Percentiles rank a stretch among this genome's conserved stretches.
Evolutionary conservation across 257 asterid species (phyloP).

Genomic region (Striga asiatica): DNA sequence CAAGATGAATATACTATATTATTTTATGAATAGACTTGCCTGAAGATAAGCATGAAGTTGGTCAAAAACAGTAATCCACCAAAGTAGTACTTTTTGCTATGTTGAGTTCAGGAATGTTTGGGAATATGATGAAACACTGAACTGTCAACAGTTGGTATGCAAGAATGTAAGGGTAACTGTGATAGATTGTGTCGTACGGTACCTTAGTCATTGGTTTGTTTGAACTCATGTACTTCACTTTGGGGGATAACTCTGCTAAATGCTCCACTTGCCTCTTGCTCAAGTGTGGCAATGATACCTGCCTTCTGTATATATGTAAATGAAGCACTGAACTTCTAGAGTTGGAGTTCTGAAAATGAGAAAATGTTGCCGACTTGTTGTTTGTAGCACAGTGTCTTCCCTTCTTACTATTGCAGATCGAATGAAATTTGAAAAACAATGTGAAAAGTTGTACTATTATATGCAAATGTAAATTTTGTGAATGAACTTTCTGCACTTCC

Average conservation of each 20-base stretch:
- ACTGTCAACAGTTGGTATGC: neutral
- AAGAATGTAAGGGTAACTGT: neutral
- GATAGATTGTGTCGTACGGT: neutral
- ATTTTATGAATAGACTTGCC: too few relatives aligned
- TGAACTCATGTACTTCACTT: neutral
- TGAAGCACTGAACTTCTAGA: neutral
- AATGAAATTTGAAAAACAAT: too few relatives aligned
- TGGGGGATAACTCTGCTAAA: neutral
- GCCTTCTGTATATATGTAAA: neutral
- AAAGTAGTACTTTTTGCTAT: neutral
- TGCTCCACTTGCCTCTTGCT: neutral
- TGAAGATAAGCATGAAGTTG: too few relatives aligned
- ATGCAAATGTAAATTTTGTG: too few relatives aligned
- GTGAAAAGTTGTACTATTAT: too few relatives aligned
- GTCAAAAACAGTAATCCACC: too few relatives aligned
- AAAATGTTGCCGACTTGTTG: too few relatives aligned
- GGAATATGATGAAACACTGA: neutral
- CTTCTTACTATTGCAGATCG: too few relatives aligned
- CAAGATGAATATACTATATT: too few relatives aligned
- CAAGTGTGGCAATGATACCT: neutral
- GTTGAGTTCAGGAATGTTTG: neutral
- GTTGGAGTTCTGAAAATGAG: too few relatives aligned
- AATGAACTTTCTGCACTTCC: too few relatives aligned
- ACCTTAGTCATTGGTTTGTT: neutral
- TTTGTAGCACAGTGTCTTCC: too few relatives aligned